These are phyloP conservation scores for Strigomonas galati DNA, from an alignment of 208 protist genomes.

Conservation along the genomic window DNA sequence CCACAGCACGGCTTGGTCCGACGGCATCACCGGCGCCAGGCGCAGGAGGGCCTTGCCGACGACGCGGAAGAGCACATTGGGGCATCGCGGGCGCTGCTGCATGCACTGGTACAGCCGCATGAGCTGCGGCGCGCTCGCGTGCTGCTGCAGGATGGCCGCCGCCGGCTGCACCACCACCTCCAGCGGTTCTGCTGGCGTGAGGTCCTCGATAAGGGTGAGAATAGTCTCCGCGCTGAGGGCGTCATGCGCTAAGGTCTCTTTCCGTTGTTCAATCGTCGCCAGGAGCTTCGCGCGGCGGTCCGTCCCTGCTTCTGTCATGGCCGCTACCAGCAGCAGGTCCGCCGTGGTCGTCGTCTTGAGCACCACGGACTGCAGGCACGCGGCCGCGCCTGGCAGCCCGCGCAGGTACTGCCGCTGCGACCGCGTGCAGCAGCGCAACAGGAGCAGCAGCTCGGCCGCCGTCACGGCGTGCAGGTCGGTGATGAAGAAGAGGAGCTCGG, in stretches of 20 bases:
- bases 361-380: neutral
- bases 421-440: constrained; percentile 4
- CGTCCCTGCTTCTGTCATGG: neutral
- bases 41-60: constrained; percentile 44
- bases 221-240: constrained; percentile 38
- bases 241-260: neutral
- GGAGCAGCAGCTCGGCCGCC: neutral
- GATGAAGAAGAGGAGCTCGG: neutral
- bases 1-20: constrained; percentile 56
- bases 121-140: constrained; percentile 40
- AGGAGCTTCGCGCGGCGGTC: neutral
- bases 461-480: neutral
- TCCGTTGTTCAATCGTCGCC: neutral
- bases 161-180: constrained; percentile 17
- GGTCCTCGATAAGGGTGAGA: constrained; percentile 40
- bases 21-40: constrained; percentile 28
- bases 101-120: constrained; percentile 55
- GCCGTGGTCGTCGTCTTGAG: neutral
- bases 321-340: neutral
- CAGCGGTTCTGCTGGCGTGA: constrained; percentile 12
- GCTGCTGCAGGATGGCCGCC: neutral
- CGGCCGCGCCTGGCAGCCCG: neutral
- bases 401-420: neutral
- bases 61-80: constrained; percentile 57
- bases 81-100: constrained; percentile 21